Evolutionary conservation across 192 early-diverging fungal genomes (phyloP), one percentile per base, ranked within the genome.

Genomic region (Podochytrium sp.): DNA sequence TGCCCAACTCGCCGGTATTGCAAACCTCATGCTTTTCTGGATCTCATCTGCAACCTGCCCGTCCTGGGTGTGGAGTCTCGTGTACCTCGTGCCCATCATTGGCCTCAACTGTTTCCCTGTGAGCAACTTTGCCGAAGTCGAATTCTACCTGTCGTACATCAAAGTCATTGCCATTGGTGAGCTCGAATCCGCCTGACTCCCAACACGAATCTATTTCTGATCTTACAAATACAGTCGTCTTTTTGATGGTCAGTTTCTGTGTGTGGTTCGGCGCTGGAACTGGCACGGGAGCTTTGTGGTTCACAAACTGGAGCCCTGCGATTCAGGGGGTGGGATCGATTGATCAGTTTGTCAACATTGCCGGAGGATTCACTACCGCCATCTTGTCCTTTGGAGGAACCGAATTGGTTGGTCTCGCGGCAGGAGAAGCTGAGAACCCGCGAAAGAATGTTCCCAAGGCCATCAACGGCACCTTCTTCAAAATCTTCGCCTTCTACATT

Each of bases 141-240:
- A 71, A 51, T 71, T 59, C 32, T 30, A 60, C 43, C 41, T 71
- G 12, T 83, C 88, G 14, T 55, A 90, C 55, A 90, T 94, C 82
- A 97, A 97, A 77, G 89, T 97, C 38, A 70, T 95, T 25, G 85
- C 92, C 4, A 90, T 94, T 30, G 42, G n/a, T n/a, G n/a, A n/a
- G n/a, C n/a, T n/a, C n/a, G n/a, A n/a, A n/a, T n/a, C n/a, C n/a
- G n/a, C n/a, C n/a, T n/a, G n/a, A n/a, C n/a, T n/a, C n/a, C n/a
- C n/a, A n/a, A n/a, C n/a, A n/a, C n/a, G n/a, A n/a, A n/a, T n/a
- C n/a, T n/a, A n/a, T n/a, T n/a, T n/a, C n/a, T n/a, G n/a, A n/a
- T n/a, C n/a, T n/a, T n/a, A n/a, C n/a, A n/a, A n/a, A n/a, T n/a
- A n/a, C n/a, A n/a, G n/a, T 96, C 20, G 49, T 95, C 61, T 96